Evolutionary conservation across 2,329 filamentous ascomycete genomes (phyloP).

Genomic region (Cladosporium velox): DNA sequence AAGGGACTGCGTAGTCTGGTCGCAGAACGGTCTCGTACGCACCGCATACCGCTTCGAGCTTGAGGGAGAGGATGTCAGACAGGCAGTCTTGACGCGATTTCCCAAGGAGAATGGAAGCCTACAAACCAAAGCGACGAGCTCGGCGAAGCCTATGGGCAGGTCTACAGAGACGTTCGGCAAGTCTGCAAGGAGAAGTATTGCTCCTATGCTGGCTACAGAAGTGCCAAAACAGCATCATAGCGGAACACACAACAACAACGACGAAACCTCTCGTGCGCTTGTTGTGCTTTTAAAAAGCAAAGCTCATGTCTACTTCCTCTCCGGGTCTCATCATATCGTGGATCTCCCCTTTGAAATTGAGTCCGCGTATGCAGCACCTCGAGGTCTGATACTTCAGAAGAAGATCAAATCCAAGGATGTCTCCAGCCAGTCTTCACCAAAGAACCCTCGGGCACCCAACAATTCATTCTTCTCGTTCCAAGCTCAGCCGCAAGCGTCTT

Average conservation of each 20-base stretch:
- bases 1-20: constrained; percentile 80
- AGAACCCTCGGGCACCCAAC: constrained; percentile 62
- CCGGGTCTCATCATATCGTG: constrained; percentile 83
- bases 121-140: background rate
- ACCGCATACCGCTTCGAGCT: constrained; percentile 83
- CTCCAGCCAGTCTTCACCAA: constrained; percentile 38
- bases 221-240: background rate
- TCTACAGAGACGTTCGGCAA: constrained; percentile 11
- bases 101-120: constrained; percentile 42
- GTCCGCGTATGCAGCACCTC: constrained; percentile 13
- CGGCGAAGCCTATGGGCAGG: background rate
- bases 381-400: constrained; percentile 62
- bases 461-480: constrained; percentile 82
- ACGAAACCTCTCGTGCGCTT: constrained; percentile 56
- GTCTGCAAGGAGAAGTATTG: constrained; percentile 6
- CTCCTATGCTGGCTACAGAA: background rate
- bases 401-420: constrained; percentile 60
- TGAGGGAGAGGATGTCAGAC: constrained; percentile 82
- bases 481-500: constrained; percentile 43
- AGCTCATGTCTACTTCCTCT: constrained; percentile 88
- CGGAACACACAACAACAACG: background rate
- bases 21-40: constrained; percentile 78
- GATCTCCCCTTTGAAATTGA: constrained; percentile 76
- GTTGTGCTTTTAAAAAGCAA: constrained; percentile 92
- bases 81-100: constrained; percentile 84